These are phyloP conservation scores for Leucosporidium yakuticum DNA, from an alignment of 768 basidiomycete genomes.

Conservation along the genomic window DNA sequence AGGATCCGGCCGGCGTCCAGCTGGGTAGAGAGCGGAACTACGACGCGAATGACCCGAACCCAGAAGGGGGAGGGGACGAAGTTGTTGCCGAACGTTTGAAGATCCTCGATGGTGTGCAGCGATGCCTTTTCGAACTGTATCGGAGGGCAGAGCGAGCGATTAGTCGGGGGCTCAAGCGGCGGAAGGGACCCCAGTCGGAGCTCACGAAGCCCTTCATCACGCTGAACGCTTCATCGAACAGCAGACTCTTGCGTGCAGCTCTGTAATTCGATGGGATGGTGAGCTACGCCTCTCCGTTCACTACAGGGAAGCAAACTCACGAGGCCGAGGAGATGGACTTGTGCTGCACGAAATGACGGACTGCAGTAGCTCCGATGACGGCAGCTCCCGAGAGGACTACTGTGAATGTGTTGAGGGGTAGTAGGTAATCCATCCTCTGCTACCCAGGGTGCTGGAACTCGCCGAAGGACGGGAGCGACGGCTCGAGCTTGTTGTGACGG, in stretches of 20 bases:
- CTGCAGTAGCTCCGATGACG: conserved; percentile 33
- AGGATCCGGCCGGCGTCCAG: conserved; percentile 29
- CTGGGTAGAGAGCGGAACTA: conserved; percentile 41
- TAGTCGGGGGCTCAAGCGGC: conserved; percentile 51
- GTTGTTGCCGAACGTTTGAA: conserved; percentile 49
- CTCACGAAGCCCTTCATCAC: conserved; percentile 65
- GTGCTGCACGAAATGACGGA: conserved; percentile 42
- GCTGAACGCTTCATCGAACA: conserved; percentile 68
- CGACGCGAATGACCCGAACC: conserved; percentile 44
- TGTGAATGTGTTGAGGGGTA: conserved; percentile 30
- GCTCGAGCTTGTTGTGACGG: no score
- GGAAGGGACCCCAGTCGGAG: neutral
- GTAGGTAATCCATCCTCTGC: conserved; percentile 13
- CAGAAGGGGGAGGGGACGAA: conserved; percentile 45
- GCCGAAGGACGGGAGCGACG: no score
- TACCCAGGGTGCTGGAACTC: neutral
- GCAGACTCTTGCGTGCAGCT: conserved; percentile 56
- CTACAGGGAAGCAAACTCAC: no score
- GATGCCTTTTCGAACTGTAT: conserved; percentile 17
- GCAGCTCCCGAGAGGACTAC: conserved; percentile 13
- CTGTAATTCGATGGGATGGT: conserved; percentile 30
- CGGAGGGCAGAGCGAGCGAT: neutral
- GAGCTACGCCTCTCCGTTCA: no score
- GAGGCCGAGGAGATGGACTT: conserved; percentile 14
- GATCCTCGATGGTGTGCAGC: conserved; percentile 63